Evolutionary conservation across 2,329 filamentous ascomycete species (phyloP), one percentile per base, ranked within the genome.

Genomic region (Trichoderma sp.): DNA sequence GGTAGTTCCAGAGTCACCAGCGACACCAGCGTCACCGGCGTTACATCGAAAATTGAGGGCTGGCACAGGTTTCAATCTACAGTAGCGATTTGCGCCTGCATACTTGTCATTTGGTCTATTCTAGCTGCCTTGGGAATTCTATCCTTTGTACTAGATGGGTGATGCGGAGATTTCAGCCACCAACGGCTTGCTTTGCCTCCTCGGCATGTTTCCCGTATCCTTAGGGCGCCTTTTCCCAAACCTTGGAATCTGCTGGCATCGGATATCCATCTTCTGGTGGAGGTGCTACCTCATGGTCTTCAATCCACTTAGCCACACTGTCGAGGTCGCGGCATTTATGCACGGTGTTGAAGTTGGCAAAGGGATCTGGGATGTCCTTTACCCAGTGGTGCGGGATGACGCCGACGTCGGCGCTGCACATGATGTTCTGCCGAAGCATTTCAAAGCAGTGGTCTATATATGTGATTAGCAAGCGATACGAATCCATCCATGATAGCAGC

Each of bases 371-470:
- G 62, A 53, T 50, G 26, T 43, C 62, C 62, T 65, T 50, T n/a
- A 65, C 62, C 62, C 62, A 65, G 36, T 65, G 62, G 23, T 65
- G 62, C 15, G 62, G 62, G 28, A 65, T 65, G 39, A 65, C 62
- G 39, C 62, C 62, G 17, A 65, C 34, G 62, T 65, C 62, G 9
- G 62, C 62, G 26, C 34, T 65, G 36, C 62, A 65, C 62, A 65
- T 65, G 62, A 65, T 50, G 39, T 65, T 65, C 62, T 65, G 62
- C 23, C 62, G 62, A 26, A 65, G 62, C 62, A 65, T 65, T 28
- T 65, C 62, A 36, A 65, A 65, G 39, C 62, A 65, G 62, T 65
- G 62, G 34, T 65, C 62, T 65, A 43, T n/a, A 55, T 23, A 55
- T 63, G n/a, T n/a, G 34, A 32, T 64, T 43, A 64, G 61, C 17